Conservation (phyloP, 768 basidiomycete species). For the Tremella yokohamensis region DNA sequence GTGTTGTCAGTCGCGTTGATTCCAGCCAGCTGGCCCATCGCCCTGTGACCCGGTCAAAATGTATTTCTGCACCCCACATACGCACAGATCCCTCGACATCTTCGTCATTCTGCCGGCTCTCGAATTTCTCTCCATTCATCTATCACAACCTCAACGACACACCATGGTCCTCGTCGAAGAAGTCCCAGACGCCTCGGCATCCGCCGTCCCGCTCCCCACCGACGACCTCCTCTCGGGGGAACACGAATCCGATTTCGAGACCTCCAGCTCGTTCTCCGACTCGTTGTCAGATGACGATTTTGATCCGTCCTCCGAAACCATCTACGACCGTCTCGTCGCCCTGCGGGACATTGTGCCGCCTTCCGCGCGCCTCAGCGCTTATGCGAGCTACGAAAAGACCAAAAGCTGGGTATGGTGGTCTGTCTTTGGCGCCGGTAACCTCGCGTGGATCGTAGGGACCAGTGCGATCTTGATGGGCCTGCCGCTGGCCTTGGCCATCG, state of each 20-base stretch:
- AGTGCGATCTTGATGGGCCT: conserved; percentile 89
- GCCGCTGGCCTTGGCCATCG: conserved; percentile 84
- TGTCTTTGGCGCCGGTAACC: conserved; percentile 72
- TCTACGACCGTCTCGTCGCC: conserved; percentile 81
- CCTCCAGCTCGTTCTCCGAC: conserved; percentile 56
- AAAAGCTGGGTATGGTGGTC: conserved; percentile 64
- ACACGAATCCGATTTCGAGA: conserved; percentile 61
- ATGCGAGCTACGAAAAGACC: conserved; percentile 60
- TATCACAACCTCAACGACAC: not conserved
- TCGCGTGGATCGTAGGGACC: conserved; percentile 93
- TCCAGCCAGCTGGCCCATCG: no score
- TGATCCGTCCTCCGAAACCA: conserved; percentile 66
- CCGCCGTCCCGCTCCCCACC: conserved; percentile 38
- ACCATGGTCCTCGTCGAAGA: conserved; percentile 91
- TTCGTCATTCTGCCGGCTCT: not conserved
- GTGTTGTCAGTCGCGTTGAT: no score
- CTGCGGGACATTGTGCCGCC: conserved; percentile 96
- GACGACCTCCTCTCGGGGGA: conserved; percentile 51
- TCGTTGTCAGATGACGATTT: conserved; percentile 55
- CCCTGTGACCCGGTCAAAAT: no score
- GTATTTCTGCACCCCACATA: no score
- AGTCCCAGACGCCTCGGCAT: conserved; percentile 39
- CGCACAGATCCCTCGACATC: not conserved
- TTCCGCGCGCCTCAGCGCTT: conserved; percentile 67
- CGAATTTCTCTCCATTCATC: conserved; percentile 4